Conservation (phyloP, 495 filamentous ascomycete genomes). For the Hypoxylon trugodes region DNA sequence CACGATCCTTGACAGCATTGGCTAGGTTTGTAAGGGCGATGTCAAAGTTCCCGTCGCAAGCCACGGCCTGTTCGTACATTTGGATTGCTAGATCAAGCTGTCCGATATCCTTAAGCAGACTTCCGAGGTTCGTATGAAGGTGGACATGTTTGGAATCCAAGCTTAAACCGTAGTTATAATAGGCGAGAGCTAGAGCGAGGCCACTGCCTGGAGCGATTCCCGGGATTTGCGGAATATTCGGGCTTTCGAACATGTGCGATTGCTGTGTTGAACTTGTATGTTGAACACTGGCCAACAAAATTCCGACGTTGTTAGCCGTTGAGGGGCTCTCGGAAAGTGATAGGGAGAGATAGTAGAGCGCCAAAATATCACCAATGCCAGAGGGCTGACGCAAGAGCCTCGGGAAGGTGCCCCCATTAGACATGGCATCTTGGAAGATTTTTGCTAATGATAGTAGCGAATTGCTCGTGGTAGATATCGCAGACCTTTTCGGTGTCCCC, state of each 20-base stretch:
- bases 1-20: conserved; percentile 98
- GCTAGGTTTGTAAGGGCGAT: conserved; percentile 97
- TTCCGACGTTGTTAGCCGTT: conserved; percentile 98
- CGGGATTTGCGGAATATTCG: conserved; percentile 64
- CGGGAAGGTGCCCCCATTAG: conserved; percentile 70
- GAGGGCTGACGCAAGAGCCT: conserved; percentile 67
- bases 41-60: conserved; percentile 91
- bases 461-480: conserved; percentile 93
- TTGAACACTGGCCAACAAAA: conserved; percentile 92
- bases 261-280: conserved; percentile 64
- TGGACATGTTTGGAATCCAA: conserved; percentile 94
- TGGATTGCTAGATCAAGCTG: conserved; percentile 89
- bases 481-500: conserved; percentile 77
- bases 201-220: conserved; percentile 88
- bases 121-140: conserved; percentile 95
- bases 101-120: conserved; percentile 94
- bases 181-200: conserved; percentile 85
- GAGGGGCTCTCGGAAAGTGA: conserved; percentile 96
- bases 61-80: conserved; percentile 97
- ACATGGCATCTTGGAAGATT: conserved; percentile 99
- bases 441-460: conserved; percentile 94
- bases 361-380: conserved; percentile 90
- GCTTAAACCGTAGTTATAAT: conserved; percentile 92
- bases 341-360: conserved; percentile 94
- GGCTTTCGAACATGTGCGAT: conserved; percentile 35